These are phyloP conservation scores for Protoeuglena noctilucae DNA, from an alignment of 139 green algal genomes.

Conservation along the genomic window DNA sequence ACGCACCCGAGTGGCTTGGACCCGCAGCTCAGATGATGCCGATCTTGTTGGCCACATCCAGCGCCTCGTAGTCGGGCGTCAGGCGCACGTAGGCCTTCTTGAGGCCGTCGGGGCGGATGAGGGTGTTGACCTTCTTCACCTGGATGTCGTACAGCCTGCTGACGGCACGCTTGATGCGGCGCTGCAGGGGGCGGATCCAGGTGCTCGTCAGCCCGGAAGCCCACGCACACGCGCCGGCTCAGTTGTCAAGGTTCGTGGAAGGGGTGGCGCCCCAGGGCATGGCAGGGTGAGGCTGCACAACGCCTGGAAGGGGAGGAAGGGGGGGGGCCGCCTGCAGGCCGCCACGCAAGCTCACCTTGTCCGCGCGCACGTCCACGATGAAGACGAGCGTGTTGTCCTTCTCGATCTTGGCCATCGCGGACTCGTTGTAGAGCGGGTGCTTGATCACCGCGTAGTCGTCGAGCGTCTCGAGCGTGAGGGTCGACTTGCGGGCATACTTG, in stretches of 20 bases:
- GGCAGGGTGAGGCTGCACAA: too few species aligned
- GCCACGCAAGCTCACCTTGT: too few species aligned
- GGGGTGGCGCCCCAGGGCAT: too few species aligned
- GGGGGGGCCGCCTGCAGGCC: too few species aligned
- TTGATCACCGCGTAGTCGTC: constrained; percentile 81
- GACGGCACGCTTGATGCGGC: constrained; percentile 88
- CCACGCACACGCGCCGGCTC: too few species aligned
- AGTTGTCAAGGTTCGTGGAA: too few species aligned
- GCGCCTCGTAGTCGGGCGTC: constrained; percentile 88
- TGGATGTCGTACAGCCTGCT: constrained; percentile 92
- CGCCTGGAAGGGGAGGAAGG: too few species aligned
- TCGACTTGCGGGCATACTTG: constrained; percentile 60
- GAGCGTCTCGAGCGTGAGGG: constrained; percentile 44
- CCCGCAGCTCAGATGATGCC: constrained; percentile 97
- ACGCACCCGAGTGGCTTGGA: too few species aligned
- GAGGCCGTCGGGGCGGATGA: constrained; percentile 86
- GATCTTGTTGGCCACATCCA: constrained; percentile 99
- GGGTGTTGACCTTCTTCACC: constrained; percentile 95
- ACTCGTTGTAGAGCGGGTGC: constrained; percentile 95
- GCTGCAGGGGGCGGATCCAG: too few species aligned
- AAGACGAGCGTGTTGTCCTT: constrained; percentile 99
- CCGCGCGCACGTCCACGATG: constrained; percentile 70
- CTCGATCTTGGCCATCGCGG: constrained; percentile 99
- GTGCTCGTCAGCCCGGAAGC: too few species aligned
- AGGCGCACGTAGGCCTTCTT: constrained; percentile 99